Conservation (phyloP, 2,329 filamentous ascomycete species). For the Chrysoporthe austroafricana region DNA sequence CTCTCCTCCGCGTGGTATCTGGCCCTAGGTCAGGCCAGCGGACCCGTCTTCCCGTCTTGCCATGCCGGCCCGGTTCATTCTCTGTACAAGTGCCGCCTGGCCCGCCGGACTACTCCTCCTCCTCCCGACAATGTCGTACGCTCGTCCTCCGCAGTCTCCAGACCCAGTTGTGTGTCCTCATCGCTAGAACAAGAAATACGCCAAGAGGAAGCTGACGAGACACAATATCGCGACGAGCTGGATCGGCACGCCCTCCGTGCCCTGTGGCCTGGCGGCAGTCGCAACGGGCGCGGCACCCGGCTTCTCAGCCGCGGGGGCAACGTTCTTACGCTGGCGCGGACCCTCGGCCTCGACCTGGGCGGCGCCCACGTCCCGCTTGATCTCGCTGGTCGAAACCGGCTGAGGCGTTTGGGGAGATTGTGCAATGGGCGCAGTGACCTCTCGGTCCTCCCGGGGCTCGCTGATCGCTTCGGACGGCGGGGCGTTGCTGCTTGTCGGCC, state of each 20-base stretch:
- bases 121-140: neutral
- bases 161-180: constrained; percentile 1
- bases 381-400: constrained; percentile 32
- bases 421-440: constrained; percentile 31
- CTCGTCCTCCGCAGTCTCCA: constrained; percentile 4
- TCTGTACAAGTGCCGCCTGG: neutral
- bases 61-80: neutral
- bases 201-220: constrained; percentile 87
- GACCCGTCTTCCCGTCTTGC: neutral
- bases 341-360: constrained; percentile 77
- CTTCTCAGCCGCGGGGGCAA: constrained; percentile 37
- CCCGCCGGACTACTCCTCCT: neutral
- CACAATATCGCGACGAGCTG: constrained; percentile 84
- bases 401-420: constrained; percentile 31
- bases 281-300: constrained; percentile 45
- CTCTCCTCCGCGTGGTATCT: neutral
- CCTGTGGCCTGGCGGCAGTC: constrained; percentile 55
- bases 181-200: constrained; percentile 89
- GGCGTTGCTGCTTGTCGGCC: constrained; percentile 31
- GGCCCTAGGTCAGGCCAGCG: neutral
- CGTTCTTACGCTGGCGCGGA: constrained; percentile 77
- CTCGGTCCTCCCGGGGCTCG: constrained; percentile 31
- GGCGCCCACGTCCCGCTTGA: constrained; percentile 50
- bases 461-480: constrained; percentile 27
- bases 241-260: constrained; percentile 80